Percentiles rank a stretch among this genome's conserved stretches.
These are phyloP conservation scores for Elongisporangium senticosum DNA, from an alignment of 352 stramenopile genomes.

Conservation along the genomic window DNA sequence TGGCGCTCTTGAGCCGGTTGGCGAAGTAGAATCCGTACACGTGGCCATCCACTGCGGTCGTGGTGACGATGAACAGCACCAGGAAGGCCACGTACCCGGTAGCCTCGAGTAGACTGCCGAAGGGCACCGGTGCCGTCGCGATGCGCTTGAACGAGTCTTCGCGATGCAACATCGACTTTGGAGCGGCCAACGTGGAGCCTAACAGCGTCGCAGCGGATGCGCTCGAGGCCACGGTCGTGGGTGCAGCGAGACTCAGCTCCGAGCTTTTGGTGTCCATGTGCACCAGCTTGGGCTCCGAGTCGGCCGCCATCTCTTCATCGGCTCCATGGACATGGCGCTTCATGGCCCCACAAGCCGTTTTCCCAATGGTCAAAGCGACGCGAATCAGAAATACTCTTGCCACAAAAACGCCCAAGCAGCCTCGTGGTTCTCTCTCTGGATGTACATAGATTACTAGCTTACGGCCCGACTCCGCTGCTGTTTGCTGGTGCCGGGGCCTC, in stretches of 20 bases:
- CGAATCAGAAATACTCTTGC: neutral
- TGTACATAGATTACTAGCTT: neutral
- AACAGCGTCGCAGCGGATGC: conserved; percentile 3
- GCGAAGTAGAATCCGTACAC: conserved; percentile 60
- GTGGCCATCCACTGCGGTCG: conserved; percentile 35
- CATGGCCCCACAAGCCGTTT: conserved; percentile 6
- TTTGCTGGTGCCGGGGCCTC: neutral
- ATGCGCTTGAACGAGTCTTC: conserved; percentile 44
- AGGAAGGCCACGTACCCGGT: conserved; percentile 47
- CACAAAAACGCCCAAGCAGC: neutral
- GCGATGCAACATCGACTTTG: conserved; percentile 9
- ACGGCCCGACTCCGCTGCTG: neutral
- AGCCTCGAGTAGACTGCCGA: conserved; percentile 44
- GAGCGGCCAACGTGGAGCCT: neutral
- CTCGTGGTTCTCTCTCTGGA: neutral
- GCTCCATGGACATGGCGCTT: conserved; percentile 26
- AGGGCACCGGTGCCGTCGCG: conserved; percentile 27
- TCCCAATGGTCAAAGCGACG: neutral
- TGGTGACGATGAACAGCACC: conserved; percentile 50
- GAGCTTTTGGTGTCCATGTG: conserved; percentile 17
- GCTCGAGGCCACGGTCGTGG: conserved; percentile 2
- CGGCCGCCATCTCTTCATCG: conserved; percentile 5
- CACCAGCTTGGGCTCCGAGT: conserved; percentile 12
- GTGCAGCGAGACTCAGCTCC: conserved; percentile 17
- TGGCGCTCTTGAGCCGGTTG: conserved; percentile 38